phyloP scores from a whole-genome alignment of 1,284 basidiomycete genomes.

The Ganoderma leucocontextum region DNA sequence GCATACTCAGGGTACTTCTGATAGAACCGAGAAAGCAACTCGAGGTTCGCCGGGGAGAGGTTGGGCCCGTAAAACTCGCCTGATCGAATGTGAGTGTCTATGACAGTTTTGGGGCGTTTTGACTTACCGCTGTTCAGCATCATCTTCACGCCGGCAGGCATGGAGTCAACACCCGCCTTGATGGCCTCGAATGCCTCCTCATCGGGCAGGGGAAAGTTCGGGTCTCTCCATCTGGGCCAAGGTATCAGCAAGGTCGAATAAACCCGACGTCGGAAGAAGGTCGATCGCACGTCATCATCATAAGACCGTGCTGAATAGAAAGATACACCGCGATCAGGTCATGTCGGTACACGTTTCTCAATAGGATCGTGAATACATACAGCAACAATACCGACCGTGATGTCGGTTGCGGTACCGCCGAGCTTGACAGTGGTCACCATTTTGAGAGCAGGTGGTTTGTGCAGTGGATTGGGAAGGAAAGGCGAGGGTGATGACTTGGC shows the following conservation, averaged over 20 bases:
- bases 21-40: conserved; percentile 54
- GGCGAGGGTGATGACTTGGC: neutral
- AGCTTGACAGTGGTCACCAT: conserved; percentile 15
- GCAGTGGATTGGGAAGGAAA: neutral
- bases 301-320: conserved; percentile 49
- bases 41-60: conserved; percentile 49
- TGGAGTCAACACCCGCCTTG: conserved; percentile 65
- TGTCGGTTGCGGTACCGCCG: conserved; percentile 4
- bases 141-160: conserved; percentile 56
- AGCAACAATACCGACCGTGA: conserved; percentile 17
- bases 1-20: conserved; percentile 62
- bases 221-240: conserved; percentile 42
- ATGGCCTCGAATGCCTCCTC: conserved; percentile 68
- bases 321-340: neutral
- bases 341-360: neutral
- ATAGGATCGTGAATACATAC: neutral
- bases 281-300: conserved; percentile 56
- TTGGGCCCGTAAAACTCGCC: conserved; percentile 55
- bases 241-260: neutral
- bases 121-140: conserved; percentile 55
- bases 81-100: conserved; percentile 15
- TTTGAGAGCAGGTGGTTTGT: conserved; percentile 2
- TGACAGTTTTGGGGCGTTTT: too few species aligned
- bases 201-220: conserved; percentile 51
- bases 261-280: too few species aligned